Evolutionary conservation across 768 basidiomycete genomes (phyloP).

Genomic region (Trametes cingulata): DNA sequence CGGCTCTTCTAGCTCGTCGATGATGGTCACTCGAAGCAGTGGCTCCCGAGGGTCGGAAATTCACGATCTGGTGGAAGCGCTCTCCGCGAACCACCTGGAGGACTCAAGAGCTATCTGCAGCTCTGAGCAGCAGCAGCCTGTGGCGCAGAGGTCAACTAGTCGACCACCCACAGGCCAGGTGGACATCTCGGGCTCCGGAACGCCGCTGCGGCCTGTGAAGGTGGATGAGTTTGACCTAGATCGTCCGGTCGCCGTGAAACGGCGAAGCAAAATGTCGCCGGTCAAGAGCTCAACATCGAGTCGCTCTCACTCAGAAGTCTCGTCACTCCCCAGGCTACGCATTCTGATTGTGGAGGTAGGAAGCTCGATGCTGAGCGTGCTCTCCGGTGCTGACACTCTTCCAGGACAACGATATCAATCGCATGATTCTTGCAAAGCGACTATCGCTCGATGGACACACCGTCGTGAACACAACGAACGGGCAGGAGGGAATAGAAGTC

Average conservation of each 20-base stretch:
- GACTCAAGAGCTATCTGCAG: neutral
- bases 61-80: constrained; percentile 46
- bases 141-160: neutral
- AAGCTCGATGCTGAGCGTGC: neutral
- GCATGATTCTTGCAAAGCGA: constrained; percentile 66
- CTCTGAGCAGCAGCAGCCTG: too few relatives aligned
- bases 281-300: neutral
- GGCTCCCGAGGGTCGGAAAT: constrained; percentile 34
- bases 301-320: neutral
- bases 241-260: neutral
- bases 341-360: constrained; percentile 70
- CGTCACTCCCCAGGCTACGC: constrained; percentile 34
- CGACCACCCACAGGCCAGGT: neutral
- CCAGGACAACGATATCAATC: constrained; percentile 76
- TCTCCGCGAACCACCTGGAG: constrained; percentile 34
- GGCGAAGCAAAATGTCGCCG: neutral
- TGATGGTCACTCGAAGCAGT: constrained; percentile 22
- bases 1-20: constrained; percentile 10
- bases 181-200: constrained; percentile 29
- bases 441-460: constrained; percentile 64
- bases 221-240: constrained; percentile 27
- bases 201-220: constrained; percentile 40
- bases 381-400: neutral
- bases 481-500: constrained; percentile 70
- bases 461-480: constrained; percentile 68